Evolutionary conservation across 441 rosid genomes (phyloP).

Genomic region (Adansonia gregorii): DNA sequence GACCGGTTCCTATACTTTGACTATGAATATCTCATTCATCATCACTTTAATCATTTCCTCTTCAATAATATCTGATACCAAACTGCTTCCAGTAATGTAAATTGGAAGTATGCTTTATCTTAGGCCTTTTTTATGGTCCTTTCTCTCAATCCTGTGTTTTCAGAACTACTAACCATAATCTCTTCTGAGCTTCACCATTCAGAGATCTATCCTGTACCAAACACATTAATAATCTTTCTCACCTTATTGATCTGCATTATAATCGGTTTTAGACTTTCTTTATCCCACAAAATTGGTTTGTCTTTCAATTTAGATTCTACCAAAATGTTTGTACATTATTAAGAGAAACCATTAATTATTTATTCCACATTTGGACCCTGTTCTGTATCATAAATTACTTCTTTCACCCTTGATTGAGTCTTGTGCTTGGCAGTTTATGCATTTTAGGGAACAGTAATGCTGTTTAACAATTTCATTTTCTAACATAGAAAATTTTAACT

Average conservation of each 20-base stretch:
- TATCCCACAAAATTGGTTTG: not conserved
- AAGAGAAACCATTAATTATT: not conserved
- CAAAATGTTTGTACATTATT: not conserved
- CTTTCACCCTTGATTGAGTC: conserved; percentile 9
- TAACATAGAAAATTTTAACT: not conserved
- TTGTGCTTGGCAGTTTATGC: not conserved
- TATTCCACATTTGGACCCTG: not conserved
- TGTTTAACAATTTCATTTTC: not conserved
- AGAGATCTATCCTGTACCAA: not conserved
- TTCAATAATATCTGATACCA: not conserved
- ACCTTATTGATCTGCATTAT: not conserved
- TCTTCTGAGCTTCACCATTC: not conserved
- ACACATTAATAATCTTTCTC: not conserved
- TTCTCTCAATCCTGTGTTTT: not conserved
- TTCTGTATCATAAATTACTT: not conserved
- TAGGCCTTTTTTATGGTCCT: not conserved
- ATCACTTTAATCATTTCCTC: not conserved
- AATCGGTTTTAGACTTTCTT: not conserved
- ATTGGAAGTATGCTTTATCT: not conserved
- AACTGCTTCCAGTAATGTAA: not conserved
- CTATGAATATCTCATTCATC: not conserved
- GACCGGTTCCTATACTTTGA: not conserved
- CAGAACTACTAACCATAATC: not conserved
- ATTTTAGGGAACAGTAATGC: conserved; percentile 5
- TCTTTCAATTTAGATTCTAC: conserved; percentile 16